Evolutionary conservation across 164 flowering plant genomes (phyloP).

Genomic region (Kalanchoe fedtschenkoi): DNA sequence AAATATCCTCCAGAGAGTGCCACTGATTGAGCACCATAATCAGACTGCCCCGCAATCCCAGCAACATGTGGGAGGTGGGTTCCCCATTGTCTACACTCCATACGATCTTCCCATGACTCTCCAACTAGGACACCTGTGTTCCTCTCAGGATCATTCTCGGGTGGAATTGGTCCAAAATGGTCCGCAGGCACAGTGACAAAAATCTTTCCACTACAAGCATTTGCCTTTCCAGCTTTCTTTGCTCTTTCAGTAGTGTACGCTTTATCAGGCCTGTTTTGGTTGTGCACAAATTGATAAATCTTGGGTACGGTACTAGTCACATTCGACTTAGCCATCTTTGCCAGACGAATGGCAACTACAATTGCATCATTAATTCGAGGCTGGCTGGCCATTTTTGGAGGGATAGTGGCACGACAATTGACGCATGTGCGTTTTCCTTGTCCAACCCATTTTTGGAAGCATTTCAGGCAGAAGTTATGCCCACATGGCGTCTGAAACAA

Average conservation of each 20-base stretch:
- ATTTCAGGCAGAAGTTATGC: constrained; percentile 82
- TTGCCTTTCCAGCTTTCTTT: constrained; percentile 62
- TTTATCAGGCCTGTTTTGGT: constrained; percentile 58
- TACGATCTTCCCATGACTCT: constrained; percentile 60
- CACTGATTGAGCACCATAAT: constrained; percentile 73
- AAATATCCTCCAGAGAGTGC: constrained; percentile 82
- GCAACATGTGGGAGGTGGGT: constrained; percentile 75
- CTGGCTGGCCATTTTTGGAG: constrained; percentile 43
- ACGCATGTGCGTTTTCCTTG: constrained; percentile 67
- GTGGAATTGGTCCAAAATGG: constrained; percentile 77
- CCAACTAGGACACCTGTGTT: constrained; percentile 78
- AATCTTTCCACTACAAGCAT: constrained; percentile 78
- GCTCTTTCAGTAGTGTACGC: constrained; percentile 78
- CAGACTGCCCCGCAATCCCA: constrained; percentile 76
- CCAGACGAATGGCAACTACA: constrained; percentile 60
- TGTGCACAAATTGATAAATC: constrained; percentile 38
- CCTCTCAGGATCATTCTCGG: constrained; percentile 64
- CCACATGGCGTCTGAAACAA: constrained; percentile 74
- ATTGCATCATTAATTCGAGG: constrained; percentile 70
- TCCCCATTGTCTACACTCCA: constrained; percentile 95
- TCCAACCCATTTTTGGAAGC: constrained; percentile 73
- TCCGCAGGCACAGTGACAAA: constrained; percentile 76
- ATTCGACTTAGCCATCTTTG: constrained; percentile 32
- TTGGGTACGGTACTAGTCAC: constrained; percentile 15
- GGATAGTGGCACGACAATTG: constrained; percentile 55